A percentile compares a stretch with the other conserved stretches of the same genome.
phyloP scores from a whole-genome alignment of 164 flowering plant species.

The Umbellularia californica region DNA sequence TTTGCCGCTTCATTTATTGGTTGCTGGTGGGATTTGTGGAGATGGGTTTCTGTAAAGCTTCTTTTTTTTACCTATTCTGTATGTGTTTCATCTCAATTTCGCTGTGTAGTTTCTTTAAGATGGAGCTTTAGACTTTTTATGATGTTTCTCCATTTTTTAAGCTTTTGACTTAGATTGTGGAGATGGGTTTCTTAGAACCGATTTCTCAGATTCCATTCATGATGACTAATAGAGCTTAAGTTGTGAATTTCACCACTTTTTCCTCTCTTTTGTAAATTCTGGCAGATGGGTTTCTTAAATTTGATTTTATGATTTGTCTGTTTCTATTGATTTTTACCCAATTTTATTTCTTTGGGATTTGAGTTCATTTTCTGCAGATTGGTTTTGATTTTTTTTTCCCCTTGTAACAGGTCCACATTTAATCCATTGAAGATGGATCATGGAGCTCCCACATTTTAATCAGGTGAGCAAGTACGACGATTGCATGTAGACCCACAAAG shows the following conservation, averaged over 20 bases:
- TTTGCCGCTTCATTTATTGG: not conserved
- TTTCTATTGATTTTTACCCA: too few species aligned
- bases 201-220: not conserved
- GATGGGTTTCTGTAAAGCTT: not conserved
- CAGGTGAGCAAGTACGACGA: too few species aligned
- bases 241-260: not conserved
- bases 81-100: not conserved
- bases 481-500: too few species aligned
- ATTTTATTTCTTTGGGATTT: too few species aligned
- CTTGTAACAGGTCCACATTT: too few species aligned
- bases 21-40: conserved; percentile 1
- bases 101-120: not conserved
- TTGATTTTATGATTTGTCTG: too few species aligned
- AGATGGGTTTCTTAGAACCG: not conserved
- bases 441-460: too few species aligned
- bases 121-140: not conserved
- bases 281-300: not conserved
- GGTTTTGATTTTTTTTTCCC: too few species aligned
- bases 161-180: not conserved
- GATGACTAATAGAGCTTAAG: not conserved
- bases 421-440: too few species aligned
- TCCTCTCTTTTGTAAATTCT: too few species aligned
- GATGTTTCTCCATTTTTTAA: not conserved
- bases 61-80: not conserved
- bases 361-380: too few species aligned